A percentile compares a stretch with the other conserved stretches of the same genome.
Conservation (phyloP, 495 filamentous ascomycete genomes). For the Acidomyces sp. region DNA sequence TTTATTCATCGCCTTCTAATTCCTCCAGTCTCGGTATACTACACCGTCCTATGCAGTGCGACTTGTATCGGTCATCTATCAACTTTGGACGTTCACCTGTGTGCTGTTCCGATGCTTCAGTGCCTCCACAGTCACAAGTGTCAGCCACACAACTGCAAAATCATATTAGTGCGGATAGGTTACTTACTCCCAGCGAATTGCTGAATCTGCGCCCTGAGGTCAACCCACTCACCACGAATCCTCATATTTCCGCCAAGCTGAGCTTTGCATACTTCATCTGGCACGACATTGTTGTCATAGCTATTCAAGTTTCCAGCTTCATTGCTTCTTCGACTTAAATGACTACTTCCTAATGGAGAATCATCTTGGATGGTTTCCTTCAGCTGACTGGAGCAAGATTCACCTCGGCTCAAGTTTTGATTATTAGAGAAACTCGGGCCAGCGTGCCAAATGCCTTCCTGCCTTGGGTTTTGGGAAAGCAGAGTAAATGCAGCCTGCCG, state of each 20-base stretch:
- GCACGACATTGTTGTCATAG: neutral
- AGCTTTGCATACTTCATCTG: neutral
- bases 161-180: neutral
- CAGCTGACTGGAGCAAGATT: neutral
- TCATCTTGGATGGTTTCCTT: conserved; percentile 9
- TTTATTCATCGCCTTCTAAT: neutral
- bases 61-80: neutral
- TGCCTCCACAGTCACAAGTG: no score
- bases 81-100: no score
- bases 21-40: conserved; percentile 3
- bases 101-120: no score
- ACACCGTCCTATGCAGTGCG: conserved; percentile 2
- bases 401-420: conserved; percentile 6
- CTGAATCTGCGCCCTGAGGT: neutral
- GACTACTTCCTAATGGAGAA: neutral
- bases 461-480: conserved; percentile 17
- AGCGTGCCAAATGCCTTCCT: conserved; percentile 20
- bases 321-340: neutral
- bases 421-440: conserved; percentile 12
- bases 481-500: conserved; percentile 18
- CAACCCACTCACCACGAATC: conserved; percentile 6
- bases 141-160: neutral
- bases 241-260: neutral
- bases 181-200: conserved; percentile 4
- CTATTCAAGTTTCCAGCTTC: neutral